Evolutionary conservation across 371 early-diverging fungal species (phyloP), one percentile per base, ranked within the genome.

Genomic region (Mucor indicus): DNA sequence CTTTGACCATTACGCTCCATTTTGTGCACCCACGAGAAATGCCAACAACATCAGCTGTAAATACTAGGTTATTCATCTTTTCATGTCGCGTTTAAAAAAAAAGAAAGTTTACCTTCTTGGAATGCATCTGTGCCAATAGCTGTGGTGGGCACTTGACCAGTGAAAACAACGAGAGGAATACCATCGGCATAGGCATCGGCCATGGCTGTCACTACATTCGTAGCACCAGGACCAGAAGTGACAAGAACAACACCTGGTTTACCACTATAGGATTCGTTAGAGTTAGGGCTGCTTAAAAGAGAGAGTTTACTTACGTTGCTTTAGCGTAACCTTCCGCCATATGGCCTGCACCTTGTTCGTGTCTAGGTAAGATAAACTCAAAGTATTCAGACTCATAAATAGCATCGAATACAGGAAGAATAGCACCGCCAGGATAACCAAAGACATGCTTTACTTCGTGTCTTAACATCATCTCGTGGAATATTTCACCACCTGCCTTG

Each of bases 1-100:
- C 93, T 69, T 90, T 93, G 64, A 95, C 94, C 96, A 95, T 92
- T 30, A 95, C 96, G 64, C 96, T 97, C 98, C 98, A 97, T 67
- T 95, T 90, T 59, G 96, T 93, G 76, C 96, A 96, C 13, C 90
- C 71, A 21, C 98, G 84, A 42, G 93, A 87, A 60, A 97, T 95
- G 47, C 96, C 96, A 31, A 96, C 82, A 19, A 95, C 81, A 64
- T 98, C 98, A 45, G 96, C 96, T 65, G 52, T n/a, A 20, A 17
- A 21, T 32, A 37, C 8, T 35, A n/a, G n/a, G n/a, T n/a, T n/a
- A n/a, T n/a, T n/a, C n/a, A n/a, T n/a, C n/a, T n/a, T n/a, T n/a
- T n/a, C n/a, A n/a, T n/a, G n/a, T n/a, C n/a, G 37, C 13, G 21
- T 24, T 16, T 5, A 10, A 36, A 30, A 30, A 22, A 41, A 35